These are phyloP conservation scores for Colletotrichum spinosum DNA, from an alignment of 2,329 filamentous ascomycete species.

Conservation along the genomic window DNA sequence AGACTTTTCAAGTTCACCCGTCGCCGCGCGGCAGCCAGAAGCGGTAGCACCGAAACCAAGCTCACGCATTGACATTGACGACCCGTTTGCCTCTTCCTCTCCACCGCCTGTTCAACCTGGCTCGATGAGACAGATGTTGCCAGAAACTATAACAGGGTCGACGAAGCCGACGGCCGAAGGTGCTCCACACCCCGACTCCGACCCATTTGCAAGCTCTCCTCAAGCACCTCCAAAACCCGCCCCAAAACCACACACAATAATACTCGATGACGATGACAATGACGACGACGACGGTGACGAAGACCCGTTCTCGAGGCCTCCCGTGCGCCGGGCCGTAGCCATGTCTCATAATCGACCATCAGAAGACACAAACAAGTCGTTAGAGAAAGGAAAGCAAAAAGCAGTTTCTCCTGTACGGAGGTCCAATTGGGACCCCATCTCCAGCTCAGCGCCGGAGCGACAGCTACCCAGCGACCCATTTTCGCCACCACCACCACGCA, in stretches of 20 bases:
- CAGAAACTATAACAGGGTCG: neutral
- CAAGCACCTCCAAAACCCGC: slow-evolving; percentile 8
- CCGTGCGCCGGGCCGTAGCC: neutral
- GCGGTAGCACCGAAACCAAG: neutral
- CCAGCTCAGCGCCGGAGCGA: slow-evolving; percentile 62
- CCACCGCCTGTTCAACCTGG: slow-evolving; percentile 10
- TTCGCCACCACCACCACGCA: slow-evolving; percentile 23
- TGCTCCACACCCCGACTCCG: slow-evolving; percentile 16
- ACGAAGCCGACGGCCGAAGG: neutral
- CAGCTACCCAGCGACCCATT: slow-evolving; percentile 16
- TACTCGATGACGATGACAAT: slow-evolving; percentile 28
- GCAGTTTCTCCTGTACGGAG: slow-evolving; percentile 41
- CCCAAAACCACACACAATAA: slow-evolving; percentile 9
- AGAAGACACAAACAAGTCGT: neutral
- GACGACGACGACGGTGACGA: slow-evolving; percentile 16
- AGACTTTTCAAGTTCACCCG: slow-evolving; percentile 52
- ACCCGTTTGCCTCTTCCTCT: slow-evolving; percentile 42
- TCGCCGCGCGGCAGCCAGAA: neutral
- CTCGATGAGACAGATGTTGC: neutral
- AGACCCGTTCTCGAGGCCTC: slow-evolving; percentile 15
- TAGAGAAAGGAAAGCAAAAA: slow-evolving; percentile 25
- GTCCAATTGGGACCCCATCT: slow-evolving; percentile 62
- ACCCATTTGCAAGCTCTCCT: slow-evolving; percentile 43
- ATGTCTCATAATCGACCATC: neutral
- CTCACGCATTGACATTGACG: slow-evolving; percentile 7